Percentiles rank a stretch among this genome's conserved stretches.
These are phyloP conservation scores for Magnolia sinica DNA, from an alignment of 164 flowering plant species.

Conservation along the genomic window DNA sequence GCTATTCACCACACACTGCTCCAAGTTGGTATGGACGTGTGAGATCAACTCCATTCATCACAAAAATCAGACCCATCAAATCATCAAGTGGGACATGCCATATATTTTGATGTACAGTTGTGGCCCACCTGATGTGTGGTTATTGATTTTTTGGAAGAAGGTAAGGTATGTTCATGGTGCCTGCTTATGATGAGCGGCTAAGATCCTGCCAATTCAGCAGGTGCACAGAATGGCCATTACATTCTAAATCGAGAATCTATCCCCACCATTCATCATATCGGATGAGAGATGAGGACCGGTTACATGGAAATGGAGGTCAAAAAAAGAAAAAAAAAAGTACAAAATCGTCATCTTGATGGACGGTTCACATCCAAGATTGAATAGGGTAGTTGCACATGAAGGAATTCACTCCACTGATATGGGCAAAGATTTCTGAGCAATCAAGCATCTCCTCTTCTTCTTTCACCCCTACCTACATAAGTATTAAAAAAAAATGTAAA, in stretches of 20 bases:
- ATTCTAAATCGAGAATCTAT: neutral
- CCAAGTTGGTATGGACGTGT: no score
- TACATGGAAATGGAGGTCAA: neutral
- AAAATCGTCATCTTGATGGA: neutral
- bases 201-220: neutral
- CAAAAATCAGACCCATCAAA: no score
- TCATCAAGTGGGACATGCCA: no score
- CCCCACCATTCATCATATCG: neutral
- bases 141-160: no score
- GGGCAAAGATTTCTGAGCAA: conserved; percentile 81
- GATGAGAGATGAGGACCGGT: neutral
- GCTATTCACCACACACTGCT: no score
- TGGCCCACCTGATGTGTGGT: no score
- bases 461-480: conserved; percentile 43
- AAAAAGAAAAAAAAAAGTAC: neutral
- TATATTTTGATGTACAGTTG: no score
- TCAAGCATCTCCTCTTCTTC: conserved; percentile 63
- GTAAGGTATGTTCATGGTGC: neutral
- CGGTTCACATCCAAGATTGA: conserved; percentile 75
- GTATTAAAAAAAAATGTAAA: neutral
- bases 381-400: conserved; percentile 79
- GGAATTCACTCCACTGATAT: conserved; percentile 85
- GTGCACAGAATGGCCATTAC: neutral
- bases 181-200: neutral
- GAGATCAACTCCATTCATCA: no score